Percentiles rank a stretch among this genome's conserved stretches.
Conservation (phyloP, 306 rosid species). For the Carpinus fangiana region DNA sequence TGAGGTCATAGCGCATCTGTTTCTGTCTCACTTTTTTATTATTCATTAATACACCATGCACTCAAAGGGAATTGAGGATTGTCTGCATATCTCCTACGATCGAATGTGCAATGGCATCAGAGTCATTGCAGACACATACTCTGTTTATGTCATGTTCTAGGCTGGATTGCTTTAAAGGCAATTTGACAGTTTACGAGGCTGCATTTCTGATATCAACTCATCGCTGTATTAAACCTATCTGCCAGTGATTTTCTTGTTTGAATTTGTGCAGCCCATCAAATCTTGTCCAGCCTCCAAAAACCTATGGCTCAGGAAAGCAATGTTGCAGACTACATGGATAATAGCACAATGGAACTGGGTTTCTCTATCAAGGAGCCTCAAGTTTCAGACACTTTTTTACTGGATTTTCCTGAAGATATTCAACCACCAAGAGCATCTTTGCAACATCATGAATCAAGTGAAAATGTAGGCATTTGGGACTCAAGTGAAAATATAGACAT, state of each 20-base stretch:
- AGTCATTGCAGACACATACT: neutral
- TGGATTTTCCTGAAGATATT: constrained; percentile 38
- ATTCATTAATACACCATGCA: neutral
- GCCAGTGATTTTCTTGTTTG: constrained; percentile 25
- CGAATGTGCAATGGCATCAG: neutral
- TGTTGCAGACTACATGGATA: constrained; percentile 31
- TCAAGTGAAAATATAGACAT: constrained; percentile 22
- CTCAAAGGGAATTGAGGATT: neutral
- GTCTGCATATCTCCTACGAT: neutral
- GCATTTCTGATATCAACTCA: constrained; percentile 21
- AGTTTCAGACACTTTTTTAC: constrained; percentile 25
- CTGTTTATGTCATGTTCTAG: neutral
- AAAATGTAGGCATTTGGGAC: constrained; percentile 24
- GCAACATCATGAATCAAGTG: constrained; percentile 22
- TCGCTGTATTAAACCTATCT: constrained; percentile 16
- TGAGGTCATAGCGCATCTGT: neutral
- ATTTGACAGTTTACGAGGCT: neutral
- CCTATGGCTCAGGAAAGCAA: constrained; percentile 38
- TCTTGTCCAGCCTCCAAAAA: constrained; percentile 67
- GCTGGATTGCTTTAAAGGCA: neutral
- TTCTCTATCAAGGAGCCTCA: constrained; percentile 27
- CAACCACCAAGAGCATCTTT: constrained; percentile 12
- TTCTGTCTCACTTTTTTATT: neutral
- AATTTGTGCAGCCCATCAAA: constrained; percentile 64
- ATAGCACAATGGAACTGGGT: constrained; percentile 24